A percentile compares a stretch with the other conserved stretches of the same genome.
phyloP scores from a whole-genome alignment of 768 basidiomycete species.

The Mycena pura region DNA sequence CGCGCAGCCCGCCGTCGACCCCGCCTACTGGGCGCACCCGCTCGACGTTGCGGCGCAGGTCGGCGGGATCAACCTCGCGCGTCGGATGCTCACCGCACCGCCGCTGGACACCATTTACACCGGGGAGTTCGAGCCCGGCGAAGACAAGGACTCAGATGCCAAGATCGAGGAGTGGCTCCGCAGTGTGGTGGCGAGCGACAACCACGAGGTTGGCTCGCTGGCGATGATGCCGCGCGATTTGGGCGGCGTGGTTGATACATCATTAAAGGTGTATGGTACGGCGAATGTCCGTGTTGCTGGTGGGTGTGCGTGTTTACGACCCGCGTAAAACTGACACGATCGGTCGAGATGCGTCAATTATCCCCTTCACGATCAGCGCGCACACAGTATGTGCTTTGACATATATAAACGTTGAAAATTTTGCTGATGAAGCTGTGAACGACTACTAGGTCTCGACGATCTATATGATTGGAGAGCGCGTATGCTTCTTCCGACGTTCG shows the following conservation, averaged over 20 bases:
- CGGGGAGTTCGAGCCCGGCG: conserved; percentile 41
- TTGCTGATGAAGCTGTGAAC: background rate
- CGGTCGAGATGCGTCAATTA: conserved; percentile 38
- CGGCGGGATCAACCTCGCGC: conserved; percentile 38
- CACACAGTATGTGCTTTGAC: conserved; percentile 33
- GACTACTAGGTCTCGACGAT: conserved; percentile 33
- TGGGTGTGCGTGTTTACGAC: conserved; percentile 10
- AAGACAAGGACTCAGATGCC: conserved; percentile 24
- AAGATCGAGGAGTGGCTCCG: conserved; percentile 35
- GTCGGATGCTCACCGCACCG: conserved; percentile 35
- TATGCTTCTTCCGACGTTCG: conserved; percentile 9
- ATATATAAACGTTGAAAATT: background rate
- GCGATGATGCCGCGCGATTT: conserved; percentile 47
- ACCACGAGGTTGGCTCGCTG: conserved; percentile 44
- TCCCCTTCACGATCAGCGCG: conserved; percentile 42
- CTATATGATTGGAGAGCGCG: conserved; percentile 40
- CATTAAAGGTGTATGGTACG: conserved; percentile 44
- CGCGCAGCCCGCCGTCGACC: conserved; percentile 54
- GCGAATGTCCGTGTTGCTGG: conserved; percentile 44
- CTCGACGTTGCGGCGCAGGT: conserved; percentile 40
- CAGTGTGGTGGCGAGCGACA: conserved; percentile 36
- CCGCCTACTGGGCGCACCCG: conserved; percentile 48
- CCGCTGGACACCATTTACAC: conserved; percentile 39
- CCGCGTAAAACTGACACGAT: background rate
- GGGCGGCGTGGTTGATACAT: conserved; percentile 46